A percentile compares a stretch with the other conserved stretches of the same genome.
These are phyloP conservation scores for Picochlorum sp. DNA, from an alignment of 139 green algal species.

Conservation along the genomic window DNA sequence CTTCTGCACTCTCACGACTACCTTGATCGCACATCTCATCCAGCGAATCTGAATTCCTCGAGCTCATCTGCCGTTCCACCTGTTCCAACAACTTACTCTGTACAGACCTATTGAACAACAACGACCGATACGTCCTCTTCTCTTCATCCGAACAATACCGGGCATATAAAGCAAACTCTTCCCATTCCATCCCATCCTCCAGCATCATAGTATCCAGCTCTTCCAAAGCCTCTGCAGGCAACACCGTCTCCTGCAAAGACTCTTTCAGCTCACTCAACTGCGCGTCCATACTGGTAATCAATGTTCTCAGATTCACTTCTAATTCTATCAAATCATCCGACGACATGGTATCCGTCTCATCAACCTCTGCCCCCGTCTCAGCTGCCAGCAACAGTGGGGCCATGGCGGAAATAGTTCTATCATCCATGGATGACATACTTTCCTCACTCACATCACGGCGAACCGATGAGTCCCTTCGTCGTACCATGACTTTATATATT, in stretches of 20 bases:
- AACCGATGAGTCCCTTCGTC: not conserved
- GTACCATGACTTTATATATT: not conserved
- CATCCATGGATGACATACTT: not conserved
- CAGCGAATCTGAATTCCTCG: slow-evolving; percentile 5
- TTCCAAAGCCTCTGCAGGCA: slow-evolving; percentile 10
- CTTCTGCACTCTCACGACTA: not conserved
- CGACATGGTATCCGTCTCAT: slow-evolving; percentile 13
- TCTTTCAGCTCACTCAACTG: slow-evolving; percentile 18
- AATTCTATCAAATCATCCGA: slow-evolving; percentile 14
- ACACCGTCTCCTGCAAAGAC: not conserved
- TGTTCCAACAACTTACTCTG: slow-evolving; percentile 20
- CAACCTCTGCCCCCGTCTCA: slow-evolving; percentile 10
- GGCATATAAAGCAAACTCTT: slow-evolving; percentile 3
- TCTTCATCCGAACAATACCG: slow-evolving; percentile 3
- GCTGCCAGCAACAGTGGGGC: slow-evolving; percentile 19
- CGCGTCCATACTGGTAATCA: slow-evolving; percentile 25
- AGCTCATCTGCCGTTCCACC: slow-evolving; percentile 15
- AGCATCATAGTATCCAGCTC: not conserved
- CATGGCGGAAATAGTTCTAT: not conserved
- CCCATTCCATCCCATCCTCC: not conserved
- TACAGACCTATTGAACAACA: slow-evolving; percentile 22
- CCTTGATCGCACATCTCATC: slow-evolving; percentile 4
- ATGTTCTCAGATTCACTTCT: slow-evolving; percentile 14
- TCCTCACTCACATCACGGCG: not conserved
- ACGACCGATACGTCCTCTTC: slow-evolving; percentile 13